These are phyloP conservation scores for Hippophae gyantsensis DNA, from an alignment of 306 rosid genomes.

Conservation along the genomic window DNA sequence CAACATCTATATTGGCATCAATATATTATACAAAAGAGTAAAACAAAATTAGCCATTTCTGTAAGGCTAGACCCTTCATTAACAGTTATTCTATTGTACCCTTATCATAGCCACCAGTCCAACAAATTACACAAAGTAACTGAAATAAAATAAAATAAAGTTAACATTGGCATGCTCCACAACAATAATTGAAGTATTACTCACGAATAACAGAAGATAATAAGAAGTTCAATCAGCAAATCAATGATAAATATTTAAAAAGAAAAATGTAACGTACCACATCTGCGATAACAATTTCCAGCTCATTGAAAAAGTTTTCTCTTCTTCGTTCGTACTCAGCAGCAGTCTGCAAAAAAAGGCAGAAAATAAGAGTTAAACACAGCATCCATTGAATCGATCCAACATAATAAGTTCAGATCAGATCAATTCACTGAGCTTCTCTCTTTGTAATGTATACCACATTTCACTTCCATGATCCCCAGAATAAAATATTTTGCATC, in stretches of 20 bases:
- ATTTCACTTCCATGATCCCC: background rate
- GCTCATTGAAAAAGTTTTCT: slow-evolving; percentile 88
- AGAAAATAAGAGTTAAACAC: background rate
- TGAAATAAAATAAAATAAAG: too few relatives aligned
- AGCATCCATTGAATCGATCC: background rate
- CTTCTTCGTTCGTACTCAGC: slow-evolving; percentile 78
- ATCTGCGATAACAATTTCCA: slow-evolving; percentile 86
- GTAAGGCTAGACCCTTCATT: too few relatives aligned
- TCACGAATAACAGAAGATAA: background rate
- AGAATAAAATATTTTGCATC: background rate
- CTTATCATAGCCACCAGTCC: too few relatives aligned
- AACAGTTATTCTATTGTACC: too few relatives aligned
- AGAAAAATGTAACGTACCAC: slow-evolving; percentile 52
- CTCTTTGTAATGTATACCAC: background rate
- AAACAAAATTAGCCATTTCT: too few relatives aligned
- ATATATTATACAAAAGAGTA: too few relatives aligned
- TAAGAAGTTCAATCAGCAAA: background rate
- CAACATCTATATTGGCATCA: too few relatives aligned
- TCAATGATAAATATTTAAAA: background rate
- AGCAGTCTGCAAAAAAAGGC: slow-evolving; percentile 57
- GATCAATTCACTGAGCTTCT: background rate
- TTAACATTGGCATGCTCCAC: background rate
- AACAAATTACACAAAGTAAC: too few relatives aligned
- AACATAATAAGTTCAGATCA: background rate
- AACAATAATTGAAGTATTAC: background rate